Base-by-base conservation (phyloP, 352 stramenopile species). In the Phytophthora pini region DNA sequence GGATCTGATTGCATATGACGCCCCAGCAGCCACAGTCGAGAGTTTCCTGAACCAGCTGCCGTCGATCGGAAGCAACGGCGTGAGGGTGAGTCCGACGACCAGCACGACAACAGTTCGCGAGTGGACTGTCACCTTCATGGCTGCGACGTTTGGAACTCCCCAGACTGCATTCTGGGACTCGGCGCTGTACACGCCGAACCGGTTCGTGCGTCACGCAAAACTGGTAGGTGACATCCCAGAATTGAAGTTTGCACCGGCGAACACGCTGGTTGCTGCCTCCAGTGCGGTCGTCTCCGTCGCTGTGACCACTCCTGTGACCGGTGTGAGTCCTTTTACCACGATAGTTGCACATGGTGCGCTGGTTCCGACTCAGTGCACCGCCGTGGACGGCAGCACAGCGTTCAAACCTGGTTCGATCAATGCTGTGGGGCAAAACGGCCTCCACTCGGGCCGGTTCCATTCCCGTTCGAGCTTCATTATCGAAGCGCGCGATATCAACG, bases 401-500 rank as follows among this genome's bases (percentile, higher is more conserved):
- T 94, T 73, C 20, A 90, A 81, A 66, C 84, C 87, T 1, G 84
- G 84, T 1, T 80, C 80, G 0, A 61, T 83, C 31, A 89, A 89
- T 51, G 59, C 32, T n/a, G 72, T 89, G 2, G 85, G 85, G 0
- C 72, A 80, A 8, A 61, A 83, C 38, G 87, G 85, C 3, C 76
- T 95, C 1, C 81, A 88, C 55, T 80, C 61, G 6, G 87, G 84
- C 11, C 88, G 68, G 22, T 93, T 86, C 47, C 81, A 87, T 57
- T 93, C 86, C 3, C 52, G 54, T 0, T 88, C 82, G 15, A 90
- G 69, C 24, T 99, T 99, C 58, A 74, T 92, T 20, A 98, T 99
- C 61, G 92, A 99, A 70, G 87, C 92, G 15, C 80, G 93, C 5
- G 96, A 99, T 61, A 57, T 82, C 0, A 93, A 97, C 59, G 87